Evolutionary conservation across 768 basidiomycete genomes (phyloP).

Genomic region (Gloeostereum incarnatum): DNA sequence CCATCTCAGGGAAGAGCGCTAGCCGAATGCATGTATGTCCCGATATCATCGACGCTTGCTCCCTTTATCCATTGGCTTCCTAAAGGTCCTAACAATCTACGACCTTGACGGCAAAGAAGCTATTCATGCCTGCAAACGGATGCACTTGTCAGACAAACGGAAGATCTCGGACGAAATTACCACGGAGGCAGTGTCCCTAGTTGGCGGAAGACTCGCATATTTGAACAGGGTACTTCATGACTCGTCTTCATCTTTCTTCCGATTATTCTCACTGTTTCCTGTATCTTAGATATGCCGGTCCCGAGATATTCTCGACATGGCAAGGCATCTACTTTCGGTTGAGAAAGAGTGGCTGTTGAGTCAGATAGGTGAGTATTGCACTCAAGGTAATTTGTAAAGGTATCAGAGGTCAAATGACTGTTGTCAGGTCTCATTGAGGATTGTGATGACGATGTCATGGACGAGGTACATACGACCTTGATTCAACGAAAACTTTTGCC

Average conservation of each 20-base stretch:
- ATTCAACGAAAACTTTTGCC: constrained; percentile 2
- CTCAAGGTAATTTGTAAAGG: neutral
- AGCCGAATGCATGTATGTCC: constrained; percentile 66
- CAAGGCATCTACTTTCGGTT: constrained; percentile 52
- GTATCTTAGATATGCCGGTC: constrained; percentile 39
- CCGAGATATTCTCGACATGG: constrained; percentile 52
- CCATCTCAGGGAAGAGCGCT: constrained; percentile 47
- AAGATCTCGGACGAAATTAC: constrained; percentile 21
- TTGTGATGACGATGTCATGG: constrained; percentile 83
- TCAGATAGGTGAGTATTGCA: constrained; percentile 45
- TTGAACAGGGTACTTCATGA: constrained; percentile 40
- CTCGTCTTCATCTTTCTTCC: neutral
- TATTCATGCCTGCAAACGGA: constrained; percentile 40
- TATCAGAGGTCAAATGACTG: neutral
- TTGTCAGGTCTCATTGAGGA: constrained; percentile 56
- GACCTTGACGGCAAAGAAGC: constrained; percentile 59
- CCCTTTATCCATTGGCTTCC: constrained; percentile 1
- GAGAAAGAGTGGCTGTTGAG: constrained; percentile 78
- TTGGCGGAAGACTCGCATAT: constrained; percentile 78
- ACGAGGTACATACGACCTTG: constrained; percentile 49
- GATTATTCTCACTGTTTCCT: neutral
- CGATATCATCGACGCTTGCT: neutral
- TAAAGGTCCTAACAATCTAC: constrained; percentile 58
- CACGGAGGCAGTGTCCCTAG: constrained; percentile 41
- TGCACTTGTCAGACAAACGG: constrained; percentile 35